Evolutionary conservation across 2,329 filamentous ascomycete species (phyloP), one percentile per base, ranked within the genome.

Genomic region (Magnaporthiopsis rhizophila): DNA sequence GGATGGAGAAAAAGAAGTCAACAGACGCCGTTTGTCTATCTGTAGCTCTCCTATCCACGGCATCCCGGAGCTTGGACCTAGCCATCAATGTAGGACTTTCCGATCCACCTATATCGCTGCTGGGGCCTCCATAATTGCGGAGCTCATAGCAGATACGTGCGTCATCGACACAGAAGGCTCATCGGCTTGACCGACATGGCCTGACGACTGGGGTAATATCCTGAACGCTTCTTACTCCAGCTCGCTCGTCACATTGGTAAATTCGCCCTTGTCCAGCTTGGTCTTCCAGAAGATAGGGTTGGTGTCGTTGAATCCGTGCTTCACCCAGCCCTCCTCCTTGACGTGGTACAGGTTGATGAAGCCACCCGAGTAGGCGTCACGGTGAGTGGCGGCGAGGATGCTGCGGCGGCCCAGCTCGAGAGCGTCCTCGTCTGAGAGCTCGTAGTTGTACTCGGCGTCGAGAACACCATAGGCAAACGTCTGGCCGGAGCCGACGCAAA

Each of bases 251-350:
- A 97, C 93, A 76, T 97, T 97, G 68, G 89, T 94, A 78, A 99
- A 99, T 82, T 99, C 95, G 77, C 93, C 93, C 86, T 96, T 96
- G 77, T 97, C 90, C 74, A 99, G 80, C 87, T 99, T 99, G 62
- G 93, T 97, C 84, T 96, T 90, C 95, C 95, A 99, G 89, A 99
- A 99, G 75, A 98, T 96, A 59, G 94, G 94, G 83, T 98, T 97
- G 71, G 94, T 98, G 78, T 99, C 95, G 74, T 83, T 92, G 85
- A 99, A 99, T 67, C 95, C 62, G 74, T 97, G 94, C 86, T 96
- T 97, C 73, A 96, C 93, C 95, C 95, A 99, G 71, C 95, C 95
- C 68, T 92, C 89, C 82, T 99, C 94, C 87, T 97, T 97, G 76
- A 99, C 93, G 74, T 99, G 95, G 80, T 99, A 99, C 74, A 98